These are phyloP conservation scores for Saturnispora serradocipensis DNA, from an alignment of 805 yeast species.

Conservation along the genomic window DNA sequence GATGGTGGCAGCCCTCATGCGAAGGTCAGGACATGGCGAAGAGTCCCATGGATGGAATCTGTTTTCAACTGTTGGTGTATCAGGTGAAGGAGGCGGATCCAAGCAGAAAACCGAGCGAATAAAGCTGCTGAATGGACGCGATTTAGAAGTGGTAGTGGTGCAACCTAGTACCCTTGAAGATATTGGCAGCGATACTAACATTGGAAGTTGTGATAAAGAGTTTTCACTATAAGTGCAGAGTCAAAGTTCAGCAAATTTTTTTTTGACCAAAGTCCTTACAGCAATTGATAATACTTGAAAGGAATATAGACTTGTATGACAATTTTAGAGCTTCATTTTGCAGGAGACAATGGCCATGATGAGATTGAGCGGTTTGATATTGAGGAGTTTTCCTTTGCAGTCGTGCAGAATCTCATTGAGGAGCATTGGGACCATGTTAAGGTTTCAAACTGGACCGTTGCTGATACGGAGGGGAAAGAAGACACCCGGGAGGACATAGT, in stretches of 20 bases:
- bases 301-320: not conserved
- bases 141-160: not conserved
- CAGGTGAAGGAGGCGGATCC: slow-evolving; percentile 56
- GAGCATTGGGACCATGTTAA: not conserved
- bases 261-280: not conserved
- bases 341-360: not conserved
- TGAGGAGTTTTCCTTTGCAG: not conserved
- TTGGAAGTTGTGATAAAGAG: not conserved
- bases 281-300: not conserved
- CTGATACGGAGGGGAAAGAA: not conserved
- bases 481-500: not conserved
- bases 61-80: slow-evolving; percentile 62
- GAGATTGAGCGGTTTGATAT: not conserved
- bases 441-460: not conserved
- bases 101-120: slow-evolving; percentile 32
- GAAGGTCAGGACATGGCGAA: slow-evolving; percentile 78
- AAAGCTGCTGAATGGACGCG: slow-evolving; percentile 26
- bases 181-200: not conserved
- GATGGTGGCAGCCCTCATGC: slow-evolving; percentile 87
- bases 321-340: slow-evolving; percentile 1
- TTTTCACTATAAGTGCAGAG: not conserved
- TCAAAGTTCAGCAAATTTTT: not conserved
- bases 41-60: slow-evolving; percentile 86
- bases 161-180: not conserved
- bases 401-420: not conserved